Evolutionary conservation across 164 flowering plant genomes (phyloP).

Genomic region (Paratinospora sagittata): DNA sequence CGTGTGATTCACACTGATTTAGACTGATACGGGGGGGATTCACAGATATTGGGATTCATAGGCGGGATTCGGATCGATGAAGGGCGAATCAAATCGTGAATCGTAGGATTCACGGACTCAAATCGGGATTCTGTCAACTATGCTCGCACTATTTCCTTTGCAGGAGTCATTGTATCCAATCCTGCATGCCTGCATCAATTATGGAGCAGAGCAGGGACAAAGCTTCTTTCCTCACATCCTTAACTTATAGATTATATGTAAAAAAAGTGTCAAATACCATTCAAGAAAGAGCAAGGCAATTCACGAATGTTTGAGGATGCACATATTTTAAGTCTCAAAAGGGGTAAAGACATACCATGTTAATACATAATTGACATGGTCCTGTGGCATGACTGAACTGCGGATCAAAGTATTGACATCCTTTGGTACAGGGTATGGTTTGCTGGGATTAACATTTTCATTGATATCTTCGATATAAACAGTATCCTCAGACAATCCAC

Average conservation of each 20-base stretch:
- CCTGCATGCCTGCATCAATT: background rate
- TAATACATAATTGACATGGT: constrained; percentile 82
- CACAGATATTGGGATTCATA: too few species aligned
- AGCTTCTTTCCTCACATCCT: background rate
- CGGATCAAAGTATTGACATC: constrained; percentile 64
- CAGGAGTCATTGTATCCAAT: background rate
- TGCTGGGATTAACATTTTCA: constrained; percentile 57
- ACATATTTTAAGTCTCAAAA: background rate
- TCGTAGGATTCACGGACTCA: too few species aligned
- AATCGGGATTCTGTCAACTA: too few species aligned
- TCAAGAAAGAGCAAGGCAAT: background rate
- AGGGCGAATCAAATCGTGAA: too few species aligned
- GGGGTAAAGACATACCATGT: constrained; percentile 43
- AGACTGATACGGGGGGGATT: too few species aligned
- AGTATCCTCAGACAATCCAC: constrained; percentile 66
- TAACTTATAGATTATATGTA: background rate
- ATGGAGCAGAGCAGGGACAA: background rate
- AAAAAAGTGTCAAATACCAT: background rate
- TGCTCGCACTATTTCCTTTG: too few species aligned
- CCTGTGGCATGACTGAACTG: constrained; percentile 94
- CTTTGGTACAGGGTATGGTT: constrained; percentile 92
- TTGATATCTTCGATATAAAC: constrained; percentile 70
- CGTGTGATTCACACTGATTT: too few species aligned
- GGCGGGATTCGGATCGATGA: too few species aligned
- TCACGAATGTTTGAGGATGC: background rate